These are phyloP conservation scores for Trichoderma atrobrunneum DNA, from an alignment of 2,329 filamentous ascomycete species.

Conservation along the genomic window DNA sequence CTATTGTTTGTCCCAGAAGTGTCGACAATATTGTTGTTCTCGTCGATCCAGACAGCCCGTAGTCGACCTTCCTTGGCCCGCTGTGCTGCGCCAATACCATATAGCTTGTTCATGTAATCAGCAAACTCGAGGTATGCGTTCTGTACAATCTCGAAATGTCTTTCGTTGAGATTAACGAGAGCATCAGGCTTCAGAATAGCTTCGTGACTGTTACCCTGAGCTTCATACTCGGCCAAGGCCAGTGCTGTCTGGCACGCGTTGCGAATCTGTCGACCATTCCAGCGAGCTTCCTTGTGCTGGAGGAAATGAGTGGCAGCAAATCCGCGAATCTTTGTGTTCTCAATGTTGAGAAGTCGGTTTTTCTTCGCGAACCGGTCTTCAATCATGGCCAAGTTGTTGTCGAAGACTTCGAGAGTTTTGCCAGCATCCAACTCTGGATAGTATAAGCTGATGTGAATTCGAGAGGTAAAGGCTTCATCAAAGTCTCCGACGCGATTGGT, in stretches of 20 bases:
- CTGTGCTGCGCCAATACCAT: background rate
- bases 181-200: constrained; percentile 9
- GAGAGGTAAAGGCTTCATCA: constrained; percentile 38
- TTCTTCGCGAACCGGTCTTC: constrained; percentile 21
- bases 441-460: constrained; percentile 34
- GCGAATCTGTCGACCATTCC: constrained; percentile 22
- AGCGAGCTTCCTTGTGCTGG: background rate
- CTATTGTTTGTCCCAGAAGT: too few relatives aligned
- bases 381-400: constrained; percentile 22
- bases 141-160: constrained; percentile 24
- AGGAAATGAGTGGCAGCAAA: background rate
- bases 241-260: constrained; percentile 20
- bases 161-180: constrained; percentile 19
- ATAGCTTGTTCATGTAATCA: constrained; percentile 21
- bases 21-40: background rate
- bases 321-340: background rate
- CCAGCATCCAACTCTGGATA: constrained; percentile 22
- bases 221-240: constrained; percentile 36
- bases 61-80: background rate
- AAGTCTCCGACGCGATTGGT: constrained; percentile 36
- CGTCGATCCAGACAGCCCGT: background rate
- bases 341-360: background rate
- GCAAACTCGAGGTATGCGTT: constrained; percentile 26
- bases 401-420: constrained; percentile 14
- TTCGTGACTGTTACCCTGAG: constrained; percentile 24